These are phyloP conservation scores for Remersonia thermophila DNA, from an alignment of 2,329 filamentous ascomycete genomes.

Conservation along the genomic window DNA sequence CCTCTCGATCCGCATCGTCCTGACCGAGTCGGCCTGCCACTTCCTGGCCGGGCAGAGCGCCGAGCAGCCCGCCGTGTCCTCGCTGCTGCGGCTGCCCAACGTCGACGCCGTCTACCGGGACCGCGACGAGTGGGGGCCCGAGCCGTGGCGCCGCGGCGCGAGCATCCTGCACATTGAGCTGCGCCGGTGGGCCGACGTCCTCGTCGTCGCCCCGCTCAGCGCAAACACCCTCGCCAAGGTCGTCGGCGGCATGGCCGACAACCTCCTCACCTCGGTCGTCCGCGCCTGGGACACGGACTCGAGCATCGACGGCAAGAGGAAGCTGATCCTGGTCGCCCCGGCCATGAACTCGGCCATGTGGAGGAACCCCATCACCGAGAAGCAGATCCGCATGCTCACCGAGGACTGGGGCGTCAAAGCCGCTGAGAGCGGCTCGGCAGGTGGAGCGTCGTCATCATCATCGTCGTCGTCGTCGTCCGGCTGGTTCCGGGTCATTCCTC, in stretches of 20 bases:
- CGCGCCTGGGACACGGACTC: conserved; percentile 69
- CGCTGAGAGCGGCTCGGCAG: neutral
- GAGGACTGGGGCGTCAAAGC: conserved; percentile 56
- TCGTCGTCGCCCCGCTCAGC: conserved; percentile 39
- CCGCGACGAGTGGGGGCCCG: conserved; percentile 66
- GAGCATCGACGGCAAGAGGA: conserved; percentile 15
- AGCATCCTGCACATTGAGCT: conserved; percentile 84
- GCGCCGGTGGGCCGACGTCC: conserved; percentile 18
- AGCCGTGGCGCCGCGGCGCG: conserved; percentile 66
- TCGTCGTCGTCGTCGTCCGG: no score
- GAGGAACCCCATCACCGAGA: conserved; percentile 66
- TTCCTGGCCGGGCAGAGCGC: conserved; percentile 65
- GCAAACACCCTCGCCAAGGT: conserved; percentile 76
- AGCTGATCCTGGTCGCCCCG: conserved; percentile 26
- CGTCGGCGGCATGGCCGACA: conserved; percentile 63
- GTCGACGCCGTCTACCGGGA: conserved; percentile 76
- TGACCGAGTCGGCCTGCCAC: conserved; percentile 59
- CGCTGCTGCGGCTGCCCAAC: conserved; percentile 48
- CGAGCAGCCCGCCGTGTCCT: conserved; percentile 61
- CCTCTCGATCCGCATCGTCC: conserved; percentile 72
- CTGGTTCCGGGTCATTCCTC: conserved; percentile 31
- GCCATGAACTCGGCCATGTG: conserved; percentile 85
- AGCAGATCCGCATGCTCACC: conserved; percentile 56
- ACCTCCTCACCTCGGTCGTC: conserved; percentile 58
- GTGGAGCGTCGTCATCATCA: conserved; percentile 16